Conservation (phyloP, 2,329 filamentous ascomycete genomes). For the Arachnomyces sp. region DNA sequence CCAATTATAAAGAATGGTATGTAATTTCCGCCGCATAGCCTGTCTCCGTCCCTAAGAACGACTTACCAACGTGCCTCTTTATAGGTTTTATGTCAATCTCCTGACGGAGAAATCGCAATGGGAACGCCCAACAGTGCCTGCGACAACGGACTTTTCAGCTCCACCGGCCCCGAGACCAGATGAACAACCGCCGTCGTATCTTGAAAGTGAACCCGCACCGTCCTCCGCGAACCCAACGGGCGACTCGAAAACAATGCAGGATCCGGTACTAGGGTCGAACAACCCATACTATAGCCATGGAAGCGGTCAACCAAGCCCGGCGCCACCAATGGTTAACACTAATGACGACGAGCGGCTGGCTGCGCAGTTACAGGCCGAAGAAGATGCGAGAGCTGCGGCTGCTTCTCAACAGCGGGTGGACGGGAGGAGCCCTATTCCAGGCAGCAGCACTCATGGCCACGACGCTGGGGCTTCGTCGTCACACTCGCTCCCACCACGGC, state of each 20-base stretch:
- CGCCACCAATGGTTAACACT: neutral
- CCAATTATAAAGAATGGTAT: constrained; percentile 78
- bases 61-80: constrained; percentile 9
- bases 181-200: constrained; percentile 44
- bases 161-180: constrained; percentile 25
- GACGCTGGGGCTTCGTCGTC: no score
- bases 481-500: no score
- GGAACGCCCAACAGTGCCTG: constrained; percentile 69
- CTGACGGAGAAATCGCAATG: constrained; percentile 85
- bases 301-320: constrained; percentile 7
- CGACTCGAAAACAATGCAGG: constrained; percentile 35
- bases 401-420: no score
- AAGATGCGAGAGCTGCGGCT: constrained; percentile 52
- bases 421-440: no score
- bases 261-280: constrained; percentile 48
- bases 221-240: constrained; percentile 30
- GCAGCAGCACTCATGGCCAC: no score
- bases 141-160: constrained; percentile 36
- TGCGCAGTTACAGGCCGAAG: constrained; percentile 71
- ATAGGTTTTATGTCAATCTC: constrained; percentile 83
- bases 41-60: neutral
- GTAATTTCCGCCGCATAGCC: constrained; percentile 11
- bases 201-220: constrained; percentile 31
- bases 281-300: constrained; percentile 55
- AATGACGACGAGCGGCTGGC: constrained; percentile 68